A percentile compares a stretch with the other conserved stretches of the same genome.
Evolutionary conservation across 1,139 yeast genomes (phyloP).

Genomic region (Spencermartinsiella ligniputridi): DNA sequence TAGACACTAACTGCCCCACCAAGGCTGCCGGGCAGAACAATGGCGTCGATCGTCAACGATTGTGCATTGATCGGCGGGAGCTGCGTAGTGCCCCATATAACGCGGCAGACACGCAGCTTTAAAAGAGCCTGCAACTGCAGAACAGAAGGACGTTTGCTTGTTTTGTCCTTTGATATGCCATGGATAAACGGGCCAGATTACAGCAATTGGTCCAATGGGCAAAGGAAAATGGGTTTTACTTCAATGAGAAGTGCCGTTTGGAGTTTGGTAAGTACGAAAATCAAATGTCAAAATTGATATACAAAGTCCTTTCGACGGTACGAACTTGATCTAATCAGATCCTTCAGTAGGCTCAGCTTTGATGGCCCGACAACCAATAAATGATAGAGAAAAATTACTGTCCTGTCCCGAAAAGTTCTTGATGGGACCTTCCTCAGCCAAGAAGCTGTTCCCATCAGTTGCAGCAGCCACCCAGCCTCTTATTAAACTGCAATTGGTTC

Average conservation of each 20-base stretch:
- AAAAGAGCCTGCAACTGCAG: no score
- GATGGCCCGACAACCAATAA: slow-evolving; percentile 19
- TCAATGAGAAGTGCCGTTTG: slow-evolving; percentile 11
- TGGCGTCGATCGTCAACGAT: neutral
- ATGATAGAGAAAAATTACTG: slow-evolving; percentile 19
- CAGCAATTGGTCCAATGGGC: slow-evolving; percentile 16
- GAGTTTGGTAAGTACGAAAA: slow-evolving; percentile 7
- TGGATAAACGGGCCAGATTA: slow-evolving; percentile 4
- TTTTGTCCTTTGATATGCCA: no score
- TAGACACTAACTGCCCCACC: no score
- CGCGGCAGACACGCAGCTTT: neutral
- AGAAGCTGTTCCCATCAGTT: slow-evolving; percentile 15
- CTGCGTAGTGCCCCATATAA: neutral
- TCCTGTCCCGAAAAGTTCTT: slow-evolving; percentile 24
- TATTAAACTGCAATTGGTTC: slow-evolving; percentile 24
- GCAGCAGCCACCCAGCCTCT: slow-evolving; percentile 16
- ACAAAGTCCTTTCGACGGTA: neutral
- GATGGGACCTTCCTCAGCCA: slow-evolving; percentile 26
- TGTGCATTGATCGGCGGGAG: neutral
- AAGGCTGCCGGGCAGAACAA: no score
- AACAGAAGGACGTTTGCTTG: no score
- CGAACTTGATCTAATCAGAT: neutral
- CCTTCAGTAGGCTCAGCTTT: slow-evolving; percentile 21
- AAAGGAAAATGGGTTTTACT: slow-evolving; percentile 10
- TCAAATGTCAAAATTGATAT: neutral